phyloP scores from a whole-genome alignment of 768 basidiomycete species.

The Chalciporus chontae region DNA sequence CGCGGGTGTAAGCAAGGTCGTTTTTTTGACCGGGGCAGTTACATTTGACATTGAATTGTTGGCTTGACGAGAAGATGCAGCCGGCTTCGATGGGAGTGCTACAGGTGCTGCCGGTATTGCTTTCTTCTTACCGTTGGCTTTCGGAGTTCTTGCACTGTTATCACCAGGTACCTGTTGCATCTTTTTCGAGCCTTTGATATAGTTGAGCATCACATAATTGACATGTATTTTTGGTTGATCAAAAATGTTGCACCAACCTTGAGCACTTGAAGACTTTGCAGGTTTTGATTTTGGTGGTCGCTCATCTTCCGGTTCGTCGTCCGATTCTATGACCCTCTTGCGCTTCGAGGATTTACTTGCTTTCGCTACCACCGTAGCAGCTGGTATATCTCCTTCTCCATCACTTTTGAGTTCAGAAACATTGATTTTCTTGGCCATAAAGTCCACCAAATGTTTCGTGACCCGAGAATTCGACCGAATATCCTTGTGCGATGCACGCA shows the following conservation, averaged over 20 bases:
- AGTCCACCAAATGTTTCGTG: constrained; percentile 31
- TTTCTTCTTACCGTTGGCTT: constrained; percentile 7
- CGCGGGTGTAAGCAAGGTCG: not conserved
- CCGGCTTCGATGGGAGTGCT: not conserved
- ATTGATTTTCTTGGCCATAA: constrained; percentile 31
- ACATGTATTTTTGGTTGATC: not conserved
- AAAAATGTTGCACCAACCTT: constrained; percentile 15
- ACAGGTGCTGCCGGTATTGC: not conserved
- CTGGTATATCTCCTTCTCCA: constrained; percentile 31
- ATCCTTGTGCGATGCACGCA: constrained; percentile 37
- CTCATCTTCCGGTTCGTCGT: constrained; percentile 22
- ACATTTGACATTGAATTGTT: constrained; percentile 20
- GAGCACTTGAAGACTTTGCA: constrained; percentile 1
- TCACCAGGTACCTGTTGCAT: constrained; percentile 5
- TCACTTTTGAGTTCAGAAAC: constrained; percentile 31
- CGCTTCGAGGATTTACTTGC: constrained; percentile 19
- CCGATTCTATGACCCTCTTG: constrained; percentile 23
- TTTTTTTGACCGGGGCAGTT: not conserved
- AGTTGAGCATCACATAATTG: constrained; percentile 1
- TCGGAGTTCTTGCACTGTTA: not conserved
- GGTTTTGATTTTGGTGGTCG: constrained; percentile 14
- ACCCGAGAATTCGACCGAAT: constrained; percentile 39
- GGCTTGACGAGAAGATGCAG: constrained; percentile 12
- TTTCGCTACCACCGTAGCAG: constrained; percentile 13
- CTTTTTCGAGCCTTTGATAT: constrained; percentile 12